Evolutionary conservation across 225 moss, liverwort and hornwort genomes (phyloP).

Genomic region (Pseudisothecium myosuroides): DNA sequence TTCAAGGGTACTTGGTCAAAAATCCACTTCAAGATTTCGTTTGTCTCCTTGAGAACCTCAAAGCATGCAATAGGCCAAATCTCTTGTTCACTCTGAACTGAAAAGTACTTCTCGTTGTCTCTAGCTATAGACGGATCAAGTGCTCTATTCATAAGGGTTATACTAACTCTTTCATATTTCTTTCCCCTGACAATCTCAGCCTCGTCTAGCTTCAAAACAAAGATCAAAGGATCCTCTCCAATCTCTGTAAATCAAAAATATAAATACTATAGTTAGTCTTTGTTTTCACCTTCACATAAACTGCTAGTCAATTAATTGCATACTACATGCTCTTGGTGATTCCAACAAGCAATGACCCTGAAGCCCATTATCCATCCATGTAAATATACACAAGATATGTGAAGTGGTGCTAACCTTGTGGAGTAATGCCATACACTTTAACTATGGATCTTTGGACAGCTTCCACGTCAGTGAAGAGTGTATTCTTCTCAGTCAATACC

Average conservation of each 20-base stretch:
- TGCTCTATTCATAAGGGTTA: not conserved
- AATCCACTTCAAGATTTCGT: not conserved
- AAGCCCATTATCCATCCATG: not conserved
- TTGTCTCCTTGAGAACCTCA: not conserved
- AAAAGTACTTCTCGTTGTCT: not conserved
- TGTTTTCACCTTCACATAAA: too few species aligned
- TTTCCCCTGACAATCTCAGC: not conserved
- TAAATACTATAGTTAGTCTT: rapidly evolving
- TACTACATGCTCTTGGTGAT: too few species aligned
- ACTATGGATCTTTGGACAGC: not conserved
- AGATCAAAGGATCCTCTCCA: not conserved
- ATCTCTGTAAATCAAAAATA: not conserved
- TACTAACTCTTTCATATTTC: not conserved
- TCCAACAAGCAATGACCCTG: not conserved
- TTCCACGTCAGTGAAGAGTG: not conserved
- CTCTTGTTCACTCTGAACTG: not conserved
- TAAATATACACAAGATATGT: not conserved
- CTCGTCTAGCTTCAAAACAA: not conserved
- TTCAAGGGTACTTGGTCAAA: not conserved
- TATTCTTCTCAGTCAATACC: not conserved
- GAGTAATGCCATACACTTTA: not conserved
- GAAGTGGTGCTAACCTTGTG: not conserved
- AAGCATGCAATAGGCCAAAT: not conserved
- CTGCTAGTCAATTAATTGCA: too few species aligned
- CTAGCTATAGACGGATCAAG: not conserved